These are phyloP conservation scores for Yueomyces sp. DNA, from an alignment of 805 yeast genomes.

Conservation along the genomic window DNA sequence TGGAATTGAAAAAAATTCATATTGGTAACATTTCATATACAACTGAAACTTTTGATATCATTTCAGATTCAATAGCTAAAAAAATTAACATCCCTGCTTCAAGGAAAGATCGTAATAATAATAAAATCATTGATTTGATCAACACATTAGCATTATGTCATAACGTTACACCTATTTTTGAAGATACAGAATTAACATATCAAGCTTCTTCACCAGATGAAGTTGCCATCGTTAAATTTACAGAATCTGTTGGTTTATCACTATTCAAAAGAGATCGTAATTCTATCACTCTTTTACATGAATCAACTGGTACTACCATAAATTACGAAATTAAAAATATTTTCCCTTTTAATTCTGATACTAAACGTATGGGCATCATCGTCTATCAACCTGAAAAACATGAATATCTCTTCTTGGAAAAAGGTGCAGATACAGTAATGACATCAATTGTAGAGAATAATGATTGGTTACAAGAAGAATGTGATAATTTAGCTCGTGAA, in stretches of 20 bases:
- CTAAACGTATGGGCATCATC: slow-evolving; percentile 91
- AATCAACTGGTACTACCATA: slow-evolving; percentile 35
- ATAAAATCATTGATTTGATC: slow-evolving; percentile 65
- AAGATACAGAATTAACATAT: slow-evolving; percentile 60
- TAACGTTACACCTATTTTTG: slow-evolving; percentile 87
- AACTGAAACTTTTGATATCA: slow-evolving; percentile 84
- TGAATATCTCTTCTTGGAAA: slow-evolving; percentile 74
- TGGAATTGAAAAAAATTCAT: slow-evolving; percentile 90
- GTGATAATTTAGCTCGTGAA: slow-evolving; percentile 95
- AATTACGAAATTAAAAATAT: slow-evolving; percentile 60
- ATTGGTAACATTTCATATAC: slow-evolving; percentile 87
- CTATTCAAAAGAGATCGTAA: slow-evolving; percentile 72
- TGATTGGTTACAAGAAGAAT: slow-evolving; percentile 97
- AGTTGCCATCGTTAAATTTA: slow-evolving; percentile 87
- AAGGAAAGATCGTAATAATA: slow-evolving; percentile 2
- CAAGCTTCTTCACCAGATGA: slow-evolving; percentile 99
- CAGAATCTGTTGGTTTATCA: slow-evolving; percentile 74
- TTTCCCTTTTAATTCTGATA: slow-evolving; percentile 92
- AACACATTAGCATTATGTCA: slow-evolving; percentile 87
- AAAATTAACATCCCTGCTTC: slow-evolving; percentile 5
- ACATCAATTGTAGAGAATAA: slow-evolving; percentile 62
- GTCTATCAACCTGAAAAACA: slow-evolving; percentile 48
- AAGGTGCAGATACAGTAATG: slow-evolving; percentile 98
- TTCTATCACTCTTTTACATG: slow-evolving; percentile 55
- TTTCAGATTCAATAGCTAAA: slow-evolving; percentile 48